These are phyloP conservation scores for Ophiosphaerella narmari DNA, from an alignment of 2,329 filamentous ascomycete species.

Conservation along the genomic window DNA sequence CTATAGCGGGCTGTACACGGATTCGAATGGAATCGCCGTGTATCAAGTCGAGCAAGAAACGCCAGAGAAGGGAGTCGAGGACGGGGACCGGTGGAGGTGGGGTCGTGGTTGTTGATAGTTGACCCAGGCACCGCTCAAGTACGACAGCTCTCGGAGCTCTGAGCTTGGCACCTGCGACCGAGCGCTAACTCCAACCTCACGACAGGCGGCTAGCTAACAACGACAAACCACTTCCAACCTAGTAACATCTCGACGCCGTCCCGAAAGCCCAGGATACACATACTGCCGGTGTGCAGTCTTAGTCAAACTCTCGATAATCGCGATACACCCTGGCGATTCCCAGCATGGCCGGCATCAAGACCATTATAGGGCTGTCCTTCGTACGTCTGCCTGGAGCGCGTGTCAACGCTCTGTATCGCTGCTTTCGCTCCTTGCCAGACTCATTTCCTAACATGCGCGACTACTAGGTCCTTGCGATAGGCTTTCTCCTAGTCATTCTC, in stretches of 20 bases:
- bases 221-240: constrained; percentile 5
- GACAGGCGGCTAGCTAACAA: constrained; percentile 9
- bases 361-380: constrained; percentile 98
- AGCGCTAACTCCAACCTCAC: constrained; percentile 15
- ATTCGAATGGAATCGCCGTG: no score
- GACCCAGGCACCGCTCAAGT: constrained; percentile 28
- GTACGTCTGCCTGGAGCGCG: constrained; percentile 56
- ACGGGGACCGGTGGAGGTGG: constrained; percentile 1
- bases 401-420: constrained; percentile 16
- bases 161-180: constrained; percentile 21
- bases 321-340: neutral
- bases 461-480: constrained; percentile 82
- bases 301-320: neutral
- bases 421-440: constrained; percentile 1
- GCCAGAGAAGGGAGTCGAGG: neutral
- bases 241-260: constrained; percentile 2
- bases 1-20: neutral
- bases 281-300: neutral
- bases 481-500: constrained; percentile 98
- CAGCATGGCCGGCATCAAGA: constrained; percentile 88
- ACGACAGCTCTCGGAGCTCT: constrained; percentile 30
- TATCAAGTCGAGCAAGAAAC: neutral
- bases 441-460: constrained; percentile 3
- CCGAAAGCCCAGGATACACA: neutral
- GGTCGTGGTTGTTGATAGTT: constrained; percentile 21